Conservation (phyloP, 805 yeast genomes). For the Zygotorulaspora florentina region DNA sequence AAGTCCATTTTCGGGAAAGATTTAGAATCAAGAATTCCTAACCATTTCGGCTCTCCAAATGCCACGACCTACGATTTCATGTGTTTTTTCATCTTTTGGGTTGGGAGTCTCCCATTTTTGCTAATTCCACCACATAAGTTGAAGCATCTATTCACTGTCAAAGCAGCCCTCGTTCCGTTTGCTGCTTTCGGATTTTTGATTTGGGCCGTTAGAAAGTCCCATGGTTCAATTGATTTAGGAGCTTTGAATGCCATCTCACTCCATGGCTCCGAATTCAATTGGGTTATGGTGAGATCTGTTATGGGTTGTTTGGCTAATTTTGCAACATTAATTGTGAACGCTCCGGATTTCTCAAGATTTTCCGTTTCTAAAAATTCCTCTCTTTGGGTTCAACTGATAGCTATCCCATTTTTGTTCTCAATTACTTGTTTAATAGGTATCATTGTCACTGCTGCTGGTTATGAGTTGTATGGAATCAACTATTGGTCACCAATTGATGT, state of each 20-base stretch:
- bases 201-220: conserved; percentile 79
- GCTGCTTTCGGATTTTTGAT: conserved; percentile 80
- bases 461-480: conserved; percentile 38
- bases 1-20: conserved; percentile 69
- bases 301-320: conserved; percentile 78
- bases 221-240: conserved; percentile 45
- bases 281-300: conserved; percentile 70
- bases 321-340: conserved; percentile 73
- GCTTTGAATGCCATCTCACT: conserved; percentile 20
- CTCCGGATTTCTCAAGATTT: conserved; percentile 80
- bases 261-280: conserved; percentile 34
- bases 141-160: conserved; percentile 78
- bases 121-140: conserved; percentile 79
- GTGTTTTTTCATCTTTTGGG: conserved; percentile 78
- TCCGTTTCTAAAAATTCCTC: conserved; percentile 49
- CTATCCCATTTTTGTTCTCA: conserved; percentile 69
- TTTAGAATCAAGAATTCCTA: conserved; percentile 56
- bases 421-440: conserved; percentile 76
- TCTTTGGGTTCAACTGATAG: conserved; percentile 47
- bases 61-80: conserved; percentile 71
- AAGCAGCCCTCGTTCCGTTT: conserved; percentile 72
- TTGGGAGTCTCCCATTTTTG: conserved; percentile 71
- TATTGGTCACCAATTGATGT: conserved; percentile 56
- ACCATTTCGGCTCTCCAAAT: conserved; percentile 54
- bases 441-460: conserved; percentile 67